Evolutionary conservation across 768 basidiomycete genomes (phyloP).

Genomic region (Glaciozyma antarctica): DNA sequence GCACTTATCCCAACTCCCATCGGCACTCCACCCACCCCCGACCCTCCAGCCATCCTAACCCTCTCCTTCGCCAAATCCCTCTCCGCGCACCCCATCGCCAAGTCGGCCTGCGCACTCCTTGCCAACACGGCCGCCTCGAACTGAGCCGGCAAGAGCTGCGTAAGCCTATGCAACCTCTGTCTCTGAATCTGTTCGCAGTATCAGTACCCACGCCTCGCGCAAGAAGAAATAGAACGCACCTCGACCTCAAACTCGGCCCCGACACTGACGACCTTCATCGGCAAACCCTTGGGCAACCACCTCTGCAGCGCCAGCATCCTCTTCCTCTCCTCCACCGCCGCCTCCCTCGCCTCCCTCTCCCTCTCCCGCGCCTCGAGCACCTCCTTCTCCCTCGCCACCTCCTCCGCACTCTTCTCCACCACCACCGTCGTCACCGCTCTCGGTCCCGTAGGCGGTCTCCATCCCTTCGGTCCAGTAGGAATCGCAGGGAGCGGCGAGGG

Average conservation of each 20-base stretch:
- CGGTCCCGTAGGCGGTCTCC: not conserved
- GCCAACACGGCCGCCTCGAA: not conserved
- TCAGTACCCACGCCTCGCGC: not conserved
- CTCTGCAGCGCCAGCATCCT: not conserved
- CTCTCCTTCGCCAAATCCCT: not conserved
- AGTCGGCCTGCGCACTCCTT: not conserved
- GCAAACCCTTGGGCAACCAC: not conserved
- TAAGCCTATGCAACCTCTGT: not conserved
- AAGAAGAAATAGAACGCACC: not conserved
- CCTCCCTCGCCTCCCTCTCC: too few relatives aligned
- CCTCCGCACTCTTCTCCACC: not conserved
- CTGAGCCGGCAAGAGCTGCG: not conserved
- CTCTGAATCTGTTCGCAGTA: not conserved
- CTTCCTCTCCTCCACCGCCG: not conserved
- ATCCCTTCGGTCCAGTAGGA: not conserved
- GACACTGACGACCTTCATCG: not conserved
- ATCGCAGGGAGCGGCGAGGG: not conserved
- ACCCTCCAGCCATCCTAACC: too few relatives aligned
- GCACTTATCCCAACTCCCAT: too few relatives aligned
- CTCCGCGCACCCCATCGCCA: not conserved
- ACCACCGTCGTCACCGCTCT: not conserved
- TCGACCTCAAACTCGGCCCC: not conserved
- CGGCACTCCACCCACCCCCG: too few relatives aligned
- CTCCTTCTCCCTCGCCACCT: not conserved
- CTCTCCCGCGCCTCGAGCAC: not conserved